phyloP scores from a whole-genome alignment of 164 flowering plant species.

The Aristolochia contorta region DNA sequence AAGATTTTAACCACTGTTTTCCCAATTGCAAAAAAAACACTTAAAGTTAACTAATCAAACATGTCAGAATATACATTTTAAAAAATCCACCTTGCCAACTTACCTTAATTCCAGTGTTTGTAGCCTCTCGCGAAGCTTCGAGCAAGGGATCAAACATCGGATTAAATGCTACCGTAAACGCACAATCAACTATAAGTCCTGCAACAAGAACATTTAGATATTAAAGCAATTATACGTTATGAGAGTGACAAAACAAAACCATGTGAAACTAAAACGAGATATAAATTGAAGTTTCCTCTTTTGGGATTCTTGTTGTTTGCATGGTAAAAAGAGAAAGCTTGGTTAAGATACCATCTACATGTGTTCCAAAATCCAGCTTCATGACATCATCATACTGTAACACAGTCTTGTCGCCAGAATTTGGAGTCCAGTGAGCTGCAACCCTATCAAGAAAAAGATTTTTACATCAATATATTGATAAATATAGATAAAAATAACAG shows the following conservation, averaged over 20 bases:
- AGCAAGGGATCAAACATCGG: slow-evolving; percentile 90
- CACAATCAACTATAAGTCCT: slow-evolving; percentile 91
- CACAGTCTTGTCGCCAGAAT: slow-evolving; percentile 92
- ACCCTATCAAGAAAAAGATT: slow-evolving; percentile 43
- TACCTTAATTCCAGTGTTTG: slow-evolving; percentile 87
- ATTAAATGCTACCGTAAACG: slow-evolving; percentile 93
- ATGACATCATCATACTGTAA: slow-evolving; percentile 98
- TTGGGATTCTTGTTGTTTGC: no score
- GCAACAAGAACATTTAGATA: slow-evolving; percentile 11
- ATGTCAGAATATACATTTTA: background rate
- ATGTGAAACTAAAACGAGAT: background rate
- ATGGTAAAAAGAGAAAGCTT: no score
- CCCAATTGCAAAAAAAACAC: no score
- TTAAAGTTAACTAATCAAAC: no score
- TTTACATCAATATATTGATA: background rate
- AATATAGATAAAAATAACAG: background rate
- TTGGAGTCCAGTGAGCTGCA: slow-evolving; percentile 99
- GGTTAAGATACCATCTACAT: slow-evolving; percentile 63
- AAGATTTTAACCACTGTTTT: no score
- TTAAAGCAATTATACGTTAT: background rate
- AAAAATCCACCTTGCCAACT: background rate
- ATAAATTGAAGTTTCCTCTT: no score
- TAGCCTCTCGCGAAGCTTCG: slow-evolving; percentile 94
- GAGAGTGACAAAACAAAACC: background rate
- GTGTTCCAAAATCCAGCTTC: slow-evolving; percentile 99